Evolutionary conservation across 2,329 filamentous ascomycete genomes (phyloP).

Genomic region (Tolypocladium capitatum): DNA sequence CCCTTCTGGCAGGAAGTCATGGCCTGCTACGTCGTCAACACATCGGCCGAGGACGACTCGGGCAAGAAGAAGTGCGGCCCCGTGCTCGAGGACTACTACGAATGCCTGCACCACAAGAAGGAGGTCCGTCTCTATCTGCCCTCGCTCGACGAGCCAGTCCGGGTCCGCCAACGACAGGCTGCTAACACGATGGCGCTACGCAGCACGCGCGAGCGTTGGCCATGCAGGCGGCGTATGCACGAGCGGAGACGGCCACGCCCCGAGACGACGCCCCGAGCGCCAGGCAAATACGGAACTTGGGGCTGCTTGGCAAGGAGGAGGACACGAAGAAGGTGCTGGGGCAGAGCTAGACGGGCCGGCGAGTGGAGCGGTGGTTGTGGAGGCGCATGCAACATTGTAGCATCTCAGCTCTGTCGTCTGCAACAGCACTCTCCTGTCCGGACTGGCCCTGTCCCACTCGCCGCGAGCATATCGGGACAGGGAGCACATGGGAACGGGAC

Average conservation of each 20-base stretch:
- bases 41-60: conserved; percentile 59
- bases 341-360: conserved; percentile 10
- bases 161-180: background rate
- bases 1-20: conserved; percentile 99
- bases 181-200: conserved; percentile 5
- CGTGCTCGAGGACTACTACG: conserved; percentile 90
- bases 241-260: conserved; percentile 59
- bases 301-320: conserved; percentile 72
- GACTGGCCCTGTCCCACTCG: background rate
- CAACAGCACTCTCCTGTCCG: background rate
- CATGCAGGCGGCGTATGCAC: conserved; percentile 75
- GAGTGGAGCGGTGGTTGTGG: background rate
- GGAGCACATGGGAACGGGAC: background rate
- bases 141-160: background rate
- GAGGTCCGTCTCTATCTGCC: conserved; percentile 50
- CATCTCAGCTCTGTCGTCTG: background rate
- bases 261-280: conserved; percentile 72
- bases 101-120: conserved; percentile 97
- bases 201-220: conserved; percentile 67
- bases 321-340: conserved; percentile 52
- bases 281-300: conserved; percentile 77
- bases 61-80: conserved; percentile 81
- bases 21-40: conserved; percentile 95
- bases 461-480: background rate
- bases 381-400: background rate